These are phyloP conservation scores for Phaeotremella fagi DNA, from an alignment of 768 basidiomycete species.

Conservation along the genomic window DNA sequence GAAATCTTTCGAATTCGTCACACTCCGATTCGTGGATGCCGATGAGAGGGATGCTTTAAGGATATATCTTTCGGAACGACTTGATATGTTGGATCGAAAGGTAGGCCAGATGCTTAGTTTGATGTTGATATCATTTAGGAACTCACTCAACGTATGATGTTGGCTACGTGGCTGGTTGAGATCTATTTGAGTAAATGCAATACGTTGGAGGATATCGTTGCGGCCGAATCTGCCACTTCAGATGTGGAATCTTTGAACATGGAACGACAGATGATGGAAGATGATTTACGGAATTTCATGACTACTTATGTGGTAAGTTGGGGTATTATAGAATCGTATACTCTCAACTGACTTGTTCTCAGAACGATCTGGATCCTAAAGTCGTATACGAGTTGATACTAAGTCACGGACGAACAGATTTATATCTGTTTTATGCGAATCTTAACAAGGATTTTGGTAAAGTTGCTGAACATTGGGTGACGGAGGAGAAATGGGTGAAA, in stretches of 20 bases:
- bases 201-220: slow-evolving; percentile 87
- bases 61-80: slow-evolving; percentile 77
- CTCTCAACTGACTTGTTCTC: not conserved
- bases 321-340: not conserved
- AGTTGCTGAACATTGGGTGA: slow-evolving; percentile 85
- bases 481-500: slow-evolving; percentile 86
- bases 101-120: slow-evolving; percentile 60
- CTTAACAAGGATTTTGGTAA: slow-evolving; percentile 73
- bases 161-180: slow-evolving; percentile 97
- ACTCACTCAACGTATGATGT: slow-evolving; percentile 88
- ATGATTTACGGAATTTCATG: slow-evolving; percentile 87
- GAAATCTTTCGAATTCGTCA: slow-evolving; percentile 83
- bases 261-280: slow-evolving; percentile 78
- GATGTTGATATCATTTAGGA: slow-evolving; percentile 56
- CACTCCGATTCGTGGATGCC: slow-evolving; percentile 80
- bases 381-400: slow-evolving; percentile 91
- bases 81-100: slow-evolving; percentile 77
- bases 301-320: slow-evolving; percentile 79
- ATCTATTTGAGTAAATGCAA: slow-evolving; percentile 96
- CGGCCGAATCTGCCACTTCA: slow-evolving; percentile 64
- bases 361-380: slow-evolving; percentile 77
- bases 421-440: slow-evolving; percentile 84
- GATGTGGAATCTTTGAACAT: slow-evolving; percentile 78
- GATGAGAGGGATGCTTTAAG: slow-evolving; percentile 85
- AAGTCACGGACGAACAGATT: slow-evolving; percentile 85